Evolutionary conservation across 169 alveolate species (phyloP).

Genomic region (Nephromyces sp.): DNA sequence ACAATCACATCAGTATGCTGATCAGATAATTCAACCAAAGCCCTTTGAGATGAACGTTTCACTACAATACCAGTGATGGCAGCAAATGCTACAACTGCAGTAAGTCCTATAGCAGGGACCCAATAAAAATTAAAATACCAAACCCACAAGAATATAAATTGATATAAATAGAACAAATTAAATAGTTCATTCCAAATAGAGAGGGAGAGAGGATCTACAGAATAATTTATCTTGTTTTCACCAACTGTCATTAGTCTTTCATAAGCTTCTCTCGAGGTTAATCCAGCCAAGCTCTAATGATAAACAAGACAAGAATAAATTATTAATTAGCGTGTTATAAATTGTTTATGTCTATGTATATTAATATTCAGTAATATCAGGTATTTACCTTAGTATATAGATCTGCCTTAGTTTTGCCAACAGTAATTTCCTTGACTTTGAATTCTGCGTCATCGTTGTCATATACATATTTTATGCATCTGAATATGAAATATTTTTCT

Average conservation of each 20-base stretch:
- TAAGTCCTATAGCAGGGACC: neutral
- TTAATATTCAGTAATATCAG: too few relatives aligned
- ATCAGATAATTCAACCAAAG: neutral
- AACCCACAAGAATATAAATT: neutral
- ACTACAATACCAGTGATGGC: neutral
- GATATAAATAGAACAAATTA: neutral
- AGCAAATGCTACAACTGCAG: neutral
- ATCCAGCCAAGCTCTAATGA: too few relatives aligned
- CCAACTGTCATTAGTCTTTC: too few relatives aligned
- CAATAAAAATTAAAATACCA: neutral
- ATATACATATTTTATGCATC: neutral
- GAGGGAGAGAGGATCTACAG: neutral
- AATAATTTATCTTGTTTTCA: neutral
- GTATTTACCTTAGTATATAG: too few relatives aligned
- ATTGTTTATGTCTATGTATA: too few relatives aligned
- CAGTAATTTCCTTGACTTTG: too few relatives aligned
- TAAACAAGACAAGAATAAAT: too few relatives aligned
- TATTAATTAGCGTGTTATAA: too few relatives aligned
- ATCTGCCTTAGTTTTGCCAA: too few relatives aligned
- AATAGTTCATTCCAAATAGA: neutral
- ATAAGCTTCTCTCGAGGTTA: too few relatives aligned
- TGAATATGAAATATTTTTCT: neutral
- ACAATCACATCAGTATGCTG: neutral
- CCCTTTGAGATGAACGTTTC: neutral
- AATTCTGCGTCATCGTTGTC: too few relatives aligned